A percentile compares a stretch with the other conserved stretches of the same genome.
phyloP scores from a whole-genome alignment of 176 grass and related monocot species.

The Cocos nucifera region DNA sequence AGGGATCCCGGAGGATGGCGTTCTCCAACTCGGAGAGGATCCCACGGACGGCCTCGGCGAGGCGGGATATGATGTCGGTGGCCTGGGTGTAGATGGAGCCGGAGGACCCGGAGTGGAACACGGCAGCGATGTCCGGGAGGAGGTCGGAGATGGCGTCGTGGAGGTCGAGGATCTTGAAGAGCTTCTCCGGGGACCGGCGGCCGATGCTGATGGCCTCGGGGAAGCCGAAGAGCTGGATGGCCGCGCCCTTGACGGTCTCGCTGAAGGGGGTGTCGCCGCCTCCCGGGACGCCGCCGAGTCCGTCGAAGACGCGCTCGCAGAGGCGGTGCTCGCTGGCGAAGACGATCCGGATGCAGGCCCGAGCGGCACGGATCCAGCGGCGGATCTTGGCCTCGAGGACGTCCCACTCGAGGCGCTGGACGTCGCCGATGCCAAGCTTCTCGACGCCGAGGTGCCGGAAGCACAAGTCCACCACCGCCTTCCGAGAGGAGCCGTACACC shows the following conservation, averaged over 20 bases:
- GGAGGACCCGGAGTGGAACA: conserved; percentile 55
- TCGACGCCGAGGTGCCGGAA: conserved; percentile 76
- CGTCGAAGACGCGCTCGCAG: conserved; percentile 71
- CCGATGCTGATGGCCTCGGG: conserved; percentile 82
- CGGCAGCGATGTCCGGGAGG: conserved; percentile 60
- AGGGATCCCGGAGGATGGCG: conserved; percentile 66
- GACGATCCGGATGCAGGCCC: conserved; percentile 46
- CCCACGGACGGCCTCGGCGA: conserved; percentile 72
- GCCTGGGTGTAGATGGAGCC: conserved; percentile 70
- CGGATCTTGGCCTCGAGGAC: conserved; percentile 63
- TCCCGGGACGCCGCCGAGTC: conserved; percentile 15
- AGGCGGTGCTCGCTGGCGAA: conserved; percentile 83
- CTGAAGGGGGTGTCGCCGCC: conserved; percentile 50
- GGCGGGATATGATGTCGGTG: conserved; percentile 52
- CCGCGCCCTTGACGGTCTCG: conserved; percentile 74
- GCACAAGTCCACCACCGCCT: conserved; percentile 57
- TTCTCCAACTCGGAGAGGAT: conserved; percentile 91
- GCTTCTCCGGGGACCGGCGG: conserved; percentile 76
- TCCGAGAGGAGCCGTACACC: conserved; percentile 78
- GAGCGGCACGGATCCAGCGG: conserved; percentile 78
- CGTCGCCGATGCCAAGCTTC: conserved; percentile 88
- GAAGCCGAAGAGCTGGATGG: conserved; percentile 82
- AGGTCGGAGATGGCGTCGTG: conserved; percentile 68
- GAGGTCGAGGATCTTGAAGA: conserved; percentile 94
- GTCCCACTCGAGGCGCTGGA: conserved; percentile 76